Evolutionary conservation across 331 rosid species (phyloP).

Genomic region (Malus hybrid): DNA sequence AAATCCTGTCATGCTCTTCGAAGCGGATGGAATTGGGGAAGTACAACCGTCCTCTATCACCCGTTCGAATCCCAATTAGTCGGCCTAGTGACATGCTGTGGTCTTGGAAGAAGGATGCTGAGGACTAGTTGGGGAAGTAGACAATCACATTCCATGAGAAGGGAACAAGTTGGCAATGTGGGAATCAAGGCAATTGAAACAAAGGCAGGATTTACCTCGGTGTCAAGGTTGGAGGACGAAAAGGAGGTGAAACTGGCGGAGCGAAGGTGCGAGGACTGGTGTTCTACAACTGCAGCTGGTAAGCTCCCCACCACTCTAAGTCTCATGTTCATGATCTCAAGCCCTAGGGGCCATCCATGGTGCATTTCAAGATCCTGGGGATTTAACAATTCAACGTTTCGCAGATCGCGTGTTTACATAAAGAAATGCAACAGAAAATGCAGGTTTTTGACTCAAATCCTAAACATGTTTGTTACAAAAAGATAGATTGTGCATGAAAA

Average conservation of each 20-base stretch:
- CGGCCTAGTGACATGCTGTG: constrained; percentile 67
- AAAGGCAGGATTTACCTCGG: constrained; percentile 43
- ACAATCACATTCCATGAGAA: not conserved
- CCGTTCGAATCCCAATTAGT: constrained; percentile 49
- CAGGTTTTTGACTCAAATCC: not conserved
- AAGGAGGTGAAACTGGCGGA: constrained; percentile 70
- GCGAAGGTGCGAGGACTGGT: constrained; percentile 29
- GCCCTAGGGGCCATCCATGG: constrained; percentile 79
- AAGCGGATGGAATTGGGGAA: constrained; percentile 23
- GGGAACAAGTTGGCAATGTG: not conserved
- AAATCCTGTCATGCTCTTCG: constrained; percentile 29
- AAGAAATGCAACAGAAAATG: not conserved
- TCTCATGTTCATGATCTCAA: constrained; percentile 44
- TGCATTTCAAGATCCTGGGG: constrained; percentile 42
- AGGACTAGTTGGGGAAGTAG: constrained; percentile 31
- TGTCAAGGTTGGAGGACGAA: constrained; percentile 80
- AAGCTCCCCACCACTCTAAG: constrained; percentile 39
- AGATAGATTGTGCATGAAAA: not conserved
- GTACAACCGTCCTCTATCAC: constrained; percentile 40
- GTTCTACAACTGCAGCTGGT: constrained; percentile 19
- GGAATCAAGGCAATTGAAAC: not conserved
- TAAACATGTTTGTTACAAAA: not conserved
- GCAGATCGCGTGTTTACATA: too few species aligned
- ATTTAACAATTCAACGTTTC: not conserved
- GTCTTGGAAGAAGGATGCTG: constrained; percentile 79